Percentiles rank a stretch among this genome's conserved stretches.
Evolutionary conservation across 2,329 filamentous ascomycete genomes (phyloP).

Genomic region (Ophiostoma sp.): DNA sequence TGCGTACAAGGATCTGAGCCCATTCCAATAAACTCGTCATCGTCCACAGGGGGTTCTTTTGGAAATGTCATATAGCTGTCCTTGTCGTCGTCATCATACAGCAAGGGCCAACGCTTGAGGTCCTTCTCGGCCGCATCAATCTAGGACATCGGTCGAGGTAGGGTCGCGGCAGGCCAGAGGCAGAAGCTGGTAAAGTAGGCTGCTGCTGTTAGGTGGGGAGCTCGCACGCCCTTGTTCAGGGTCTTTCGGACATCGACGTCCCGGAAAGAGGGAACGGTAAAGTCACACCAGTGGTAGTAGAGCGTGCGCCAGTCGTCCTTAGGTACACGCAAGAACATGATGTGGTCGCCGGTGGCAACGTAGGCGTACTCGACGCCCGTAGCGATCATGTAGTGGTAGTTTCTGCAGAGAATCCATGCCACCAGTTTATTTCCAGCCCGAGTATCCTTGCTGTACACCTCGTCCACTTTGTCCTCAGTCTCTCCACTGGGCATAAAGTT

Average conservation of each 20-base stretch:
- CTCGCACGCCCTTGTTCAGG: neutral
- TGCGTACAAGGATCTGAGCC: conserved; percentile 11
- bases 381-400: neutral
- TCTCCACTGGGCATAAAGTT: neutral
- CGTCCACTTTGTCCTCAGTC: neutral
- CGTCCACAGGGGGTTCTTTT: neutral
- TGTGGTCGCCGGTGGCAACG: neutral
- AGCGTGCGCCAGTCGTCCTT: conserved; percentile 1
- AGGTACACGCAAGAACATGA: neutral
- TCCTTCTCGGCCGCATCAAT: neutral
- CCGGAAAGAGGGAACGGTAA: neutral
- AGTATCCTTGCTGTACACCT: too few species aligned
- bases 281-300: conserved; percentile 4
- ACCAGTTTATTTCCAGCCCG: neutral
- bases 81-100: neutral
- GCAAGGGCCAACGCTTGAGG: conserved; percentile 14
- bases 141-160: neutral
- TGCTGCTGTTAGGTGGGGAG: conserved; percentile 14
- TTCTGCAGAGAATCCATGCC: neutral
- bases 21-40: conserved; percentile 12
- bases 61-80: neutral
- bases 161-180: neutral
- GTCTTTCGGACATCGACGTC: neutral
- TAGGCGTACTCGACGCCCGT: neutral
- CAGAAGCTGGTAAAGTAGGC: conserved; percentile 22